Base-by-base conservation (phyloP, 805 yeast genomes). In the Cyberlindnera mycetangii region DNA sequence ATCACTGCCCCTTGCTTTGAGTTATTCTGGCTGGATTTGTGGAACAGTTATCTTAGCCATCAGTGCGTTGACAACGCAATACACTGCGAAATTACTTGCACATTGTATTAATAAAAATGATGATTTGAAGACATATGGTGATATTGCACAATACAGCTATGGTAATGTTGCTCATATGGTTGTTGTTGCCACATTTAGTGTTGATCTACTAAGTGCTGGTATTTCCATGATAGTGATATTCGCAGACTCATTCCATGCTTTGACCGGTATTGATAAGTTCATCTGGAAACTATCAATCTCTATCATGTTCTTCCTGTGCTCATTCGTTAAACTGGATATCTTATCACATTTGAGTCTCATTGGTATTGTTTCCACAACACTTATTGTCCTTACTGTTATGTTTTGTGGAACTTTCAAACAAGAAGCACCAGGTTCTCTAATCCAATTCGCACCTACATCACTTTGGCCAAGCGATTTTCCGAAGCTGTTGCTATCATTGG, bases 1-100 rank as follows among this genome's bases (percentile, higher is more conserved):
- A 35, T 82, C 93, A 0, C 67, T 86, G 39, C 90, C 95, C 0
- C 68, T 81, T 49, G 95, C 85, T 2, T 64, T 86, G 44, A 74
- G 70, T 51, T 71, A 80, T 36, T 72, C 89, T 1, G 95, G 95
- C 4, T 79, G 89, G 83, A 53, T 79, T 2, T 45, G 66, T 9
- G 87, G 87, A 0, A 44, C 71, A 0, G 18, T 70, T 1, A 53
- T 74, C 7, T 54, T 82, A 17, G 37, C 69, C 0, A 45, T 62
- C 1, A 72, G 79, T 44, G 81, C 83, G 0, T 38, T 72, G n/a
- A 54, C 69, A 4, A 78, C 87, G 0, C 67, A 71, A 45, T 63
- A 68, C 49, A 76, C 86, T 0, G 85, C 85, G 1, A 67, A 73
- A 31, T 55, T 79, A 15, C 60, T 82, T 36, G 83, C 84, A 1